phyloP scores from a whole-genome alignment of 2,329 filamentous ascomycete species.

The Blastomyces percursus region DNA sequence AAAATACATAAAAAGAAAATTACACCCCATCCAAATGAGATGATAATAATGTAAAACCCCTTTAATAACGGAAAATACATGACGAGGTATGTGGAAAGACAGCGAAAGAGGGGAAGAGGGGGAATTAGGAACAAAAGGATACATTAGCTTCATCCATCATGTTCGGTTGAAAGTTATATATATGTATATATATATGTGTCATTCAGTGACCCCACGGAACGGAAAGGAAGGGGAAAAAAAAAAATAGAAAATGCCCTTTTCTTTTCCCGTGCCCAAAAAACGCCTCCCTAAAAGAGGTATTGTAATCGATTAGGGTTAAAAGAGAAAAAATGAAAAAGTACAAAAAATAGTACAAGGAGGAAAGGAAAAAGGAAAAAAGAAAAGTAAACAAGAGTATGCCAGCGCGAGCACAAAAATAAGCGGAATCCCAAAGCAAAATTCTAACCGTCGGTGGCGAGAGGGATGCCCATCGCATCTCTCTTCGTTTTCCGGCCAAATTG shows the following conservation, averaged over 20 bases:
- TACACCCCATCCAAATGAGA: neutral
- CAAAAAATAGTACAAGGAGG: no score
- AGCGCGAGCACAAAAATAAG: neutral
- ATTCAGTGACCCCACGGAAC: neutral
- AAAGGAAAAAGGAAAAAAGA: neutral
- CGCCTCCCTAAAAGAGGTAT: neutral
- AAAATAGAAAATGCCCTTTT: neutral
- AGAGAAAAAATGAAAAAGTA: neutral
- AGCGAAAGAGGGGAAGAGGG: no score
- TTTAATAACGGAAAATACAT: neutral
- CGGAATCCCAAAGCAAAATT: neutral
- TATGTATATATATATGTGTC: neutral
- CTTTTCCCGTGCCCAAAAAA: constrained; percentile 1
- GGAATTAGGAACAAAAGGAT: neutral
- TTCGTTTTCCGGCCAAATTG: neutral
- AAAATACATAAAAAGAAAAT: neutral
- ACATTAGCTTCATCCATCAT: neutral
- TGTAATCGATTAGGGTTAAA: neutral
- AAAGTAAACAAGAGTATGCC: neutral
- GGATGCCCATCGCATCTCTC: neutral
- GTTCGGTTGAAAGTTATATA: neutral
- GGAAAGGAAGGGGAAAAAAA: neutral
- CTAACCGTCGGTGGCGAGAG: neutral
- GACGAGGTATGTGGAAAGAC: neutral
- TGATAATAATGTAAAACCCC: neutral